These are phyloP conservation scores for Beauveria rudraprayagi DNA, from an alignment of 2,329 filamentous ascomycete species.

Conservation along the genomic window DNA sequence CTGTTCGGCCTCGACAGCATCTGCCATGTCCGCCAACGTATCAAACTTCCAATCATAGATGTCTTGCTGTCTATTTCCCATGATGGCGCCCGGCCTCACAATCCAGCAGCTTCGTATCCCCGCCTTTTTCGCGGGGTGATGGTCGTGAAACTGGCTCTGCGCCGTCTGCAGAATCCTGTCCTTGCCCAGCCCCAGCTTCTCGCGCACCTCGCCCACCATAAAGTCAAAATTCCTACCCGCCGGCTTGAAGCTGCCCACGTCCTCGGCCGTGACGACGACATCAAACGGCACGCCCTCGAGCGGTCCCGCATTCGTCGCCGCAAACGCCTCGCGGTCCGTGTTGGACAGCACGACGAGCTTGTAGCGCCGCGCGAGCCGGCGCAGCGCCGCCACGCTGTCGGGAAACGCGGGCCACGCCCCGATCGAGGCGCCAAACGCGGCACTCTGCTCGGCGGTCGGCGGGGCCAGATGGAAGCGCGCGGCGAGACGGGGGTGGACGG, in stretches of 20 bases:
- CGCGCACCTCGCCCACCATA: slow-evolving; percentile 46
- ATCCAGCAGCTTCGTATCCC: slow-evolving; percentile 58
- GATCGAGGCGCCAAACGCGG: slow-evolving; percentile 43
- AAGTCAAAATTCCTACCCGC: slow-evolving; percentile 57
- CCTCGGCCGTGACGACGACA: slow-evolving; percentile 58
- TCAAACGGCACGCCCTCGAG: slow-evolving; percentile 47
- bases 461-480: slow-evolving; percentile 29
- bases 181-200: slow-evolving; percentile 48
- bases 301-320: slow-evolving; percentile 33
- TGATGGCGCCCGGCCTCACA: slow-evolving; percentile 33
- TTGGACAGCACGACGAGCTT: slow-evolving; percentile 53
- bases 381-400: slow-evolving; percentile 49
- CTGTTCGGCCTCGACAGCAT: slow-evolving; percentile 36
- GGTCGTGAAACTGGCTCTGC: slow-evolving; percentile 63
- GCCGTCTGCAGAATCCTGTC: slow-evolving; percentile 55
- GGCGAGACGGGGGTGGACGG: slow-evolving; percentile 39
- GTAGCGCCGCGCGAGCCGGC: slow-evolving; percentile 37
- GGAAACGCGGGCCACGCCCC: slow-evolving; percentile 50
- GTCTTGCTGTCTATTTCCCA: slow-evolving; percentile 32
- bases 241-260: slow-evolving; percentile 67
- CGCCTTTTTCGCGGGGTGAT: slow-evolving; percentile 52
- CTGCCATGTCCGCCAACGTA: slow-evolving; percentile 49
- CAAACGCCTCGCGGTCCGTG: slow-evolving; percentile 46
- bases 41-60: slow-evolving; percentile 48
- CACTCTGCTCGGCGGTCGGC: slow-evolving; percentile 31